Percentiles rank a stretch among this genome's conserved stretches.
These are phyloP conservation scores for Gilbertella persicaria DNA, from an alignment of 371 early-diverging fungal genomes.

Conservation along the genomic window DNA sequence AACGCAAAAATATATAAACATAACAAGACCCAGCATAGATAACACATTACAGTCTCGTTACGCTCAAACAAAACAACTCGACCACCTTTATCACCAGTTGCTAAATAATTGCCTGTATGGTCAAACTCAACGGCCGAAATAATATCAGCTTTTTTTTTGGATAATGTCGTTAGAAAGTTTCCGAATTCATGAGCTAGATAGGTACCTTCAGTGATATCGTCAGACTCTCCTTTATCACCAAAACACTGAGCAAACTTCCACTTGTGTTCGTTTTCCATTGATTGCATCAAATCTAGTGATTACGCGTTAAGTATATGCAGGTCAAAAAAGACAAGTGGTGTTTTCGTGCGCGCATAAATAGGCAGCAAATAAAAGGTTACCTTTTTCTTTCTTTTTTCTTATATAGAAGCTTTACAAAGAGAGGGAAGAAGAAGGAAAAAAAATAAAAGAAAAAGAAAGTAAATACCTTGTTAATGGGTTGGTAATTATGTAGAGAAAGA, in stretches of 20 bases:
- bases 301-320: no score
- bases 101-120: constrained; percentile 88
- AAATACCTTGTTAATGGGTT: no score
- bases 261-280: constrained; percentile 52
- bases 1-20: background rate
- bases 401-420: no score
- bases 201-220: constrained; percentile 91
- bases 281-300: no score
- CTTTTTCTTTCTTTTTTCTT: no score
- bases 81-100: constrained; percentile 93
- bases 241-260: constrained; percentile 96
- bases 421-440: no score
- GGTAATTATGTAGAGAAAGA: no score
- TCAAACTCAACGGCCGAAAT: constrained; percentile 97
- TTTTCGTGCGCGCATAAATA: no score
- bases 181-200: no score
- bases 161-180: background rate
- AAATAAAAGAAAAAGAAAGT: no score
- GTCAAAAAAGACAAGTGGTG: no score
- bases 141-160: constrained; percentile 74
- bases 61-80: constrained; percentile 90
- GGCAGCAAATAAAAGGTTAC: no score
- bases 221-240: constrained; percentile 92
- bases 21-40: background rate
- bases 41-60: constrained; percentile 47